Base-by-base conservation (phyloP, 768 basidiomycete genomes). In the Pulveroboletus sp. region DNA sequence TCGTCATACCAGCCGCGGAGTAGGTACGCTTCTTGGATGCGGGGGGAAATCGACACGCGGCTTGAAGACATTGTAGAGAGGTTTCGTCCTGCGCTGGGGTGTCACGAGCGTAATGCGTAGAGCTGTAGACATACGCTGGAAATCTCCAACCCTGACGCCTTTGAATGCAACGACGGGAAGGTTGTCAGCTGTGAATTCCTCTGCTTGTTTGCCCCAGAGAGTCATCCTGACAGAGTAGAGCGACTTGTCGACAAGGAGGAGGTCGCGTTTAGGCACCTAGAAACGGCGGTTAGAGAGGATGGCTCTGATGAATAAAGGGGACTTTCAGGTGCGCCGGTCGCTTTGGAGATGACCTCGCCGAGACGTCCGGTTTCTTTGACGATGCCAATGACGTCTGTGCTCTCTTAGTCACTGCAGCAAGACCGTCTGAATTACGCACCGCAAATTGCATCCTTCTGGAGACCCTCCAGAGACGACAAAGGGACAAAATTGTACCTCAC, bases 131-230 rank as follows among this genome's bases (percentile, higher is more conserved):
- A 42, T 58, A 82, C 92, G 92, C 60, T 86, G 85, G 66, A 86
- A 99, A 56, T 97, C 95, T 24, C 91, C 85, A 34, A 98, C 89
- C 66, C 86, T 91, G 55, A 92, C 90, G 20, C 90, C 87, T 70
- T 94, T 96, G 78, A 94, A 90, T 5, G 95, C 95, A 55, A 94
- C 78, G 26, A 98, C 83, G 9, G 90, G 82, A 43, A 76, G 63
- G 41, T 75, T 74, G 11, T 76, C 73, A 6, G 76, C 70, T n/a
- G 68, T 66, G 64, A 82, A 97, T 34, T 78, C 77, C 64, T 97
- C 92, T 0, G 95, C 95, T 65, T 91, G 88, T 66, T 88, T 92
- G 20, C 95, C 96, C 96, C 95, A 99, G 26, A 98, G 73, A 4
- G 95, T 99, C 56, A 97, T 65, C 29, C 91, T 81, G 34, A 91